Evolutionary conservation across 345 rosid species (phyloP), one percentile per base, ranked within the genome.

Genomic region (Linum tenue): DNA sequence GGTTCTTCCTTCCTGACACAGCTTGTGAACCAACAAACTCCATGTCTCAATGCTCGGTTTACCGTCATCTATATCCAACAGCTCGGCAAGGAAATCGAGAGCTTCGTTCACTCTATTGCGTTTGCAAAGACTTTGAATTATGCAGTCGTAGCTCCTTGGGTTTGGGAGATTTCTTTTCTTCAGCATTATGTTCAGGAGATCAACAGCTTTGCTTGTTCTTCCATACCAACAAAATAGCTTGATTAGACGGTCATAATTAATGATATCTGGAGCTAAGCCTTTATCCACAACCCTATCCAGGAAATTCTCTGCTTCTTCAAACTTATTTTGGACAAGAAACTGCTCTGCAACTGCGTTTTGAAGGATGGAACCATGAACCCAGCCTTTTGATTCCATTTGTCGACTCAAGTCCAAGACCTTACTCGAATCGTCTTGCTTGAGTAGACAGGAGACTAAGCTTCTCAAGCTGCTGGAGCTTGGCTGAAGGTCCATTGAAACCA

Each of bases 151-250:
- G 80, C 89, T 81, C 14, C 78, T 48, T 22, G 79, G 70, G 71
- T 69, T 72, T 1, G 90, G 92, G 56, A 72, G 22, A 43, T 70
- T 78, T 56, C 79, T 72, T 50, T 73, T 89, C 70, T 76, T 85
- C 65, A 91, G 55, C 98, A 89, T 83, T 68, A 68, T 59, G 72
- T 89, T 82, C 57, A 89, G 57, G 62, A 91, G 95, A 63, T 82
- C 82, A 51, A 84, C 73, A 8, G 89, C 90, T 68, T 67, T 81
- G 67, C 61, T 72, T 31, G 75, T 64, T 71, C 77, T 78, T 59
- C 81, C 88, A 1, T 7, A 41, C 14, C 61, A 53, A 67, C 83
- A 83, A 38, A 89, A 80, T 64, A 64, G 72, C 81, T 83, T 84
- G 63, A 89, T 80, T 22, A 89, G 76, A 68, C 72, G 69, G 67